These are phyloP conservation scores for Ceratocystis diversiconidia DNA, from an alignment of 2,329 filamentous ascomycete species.

Conservation along the genomic window DNA sequence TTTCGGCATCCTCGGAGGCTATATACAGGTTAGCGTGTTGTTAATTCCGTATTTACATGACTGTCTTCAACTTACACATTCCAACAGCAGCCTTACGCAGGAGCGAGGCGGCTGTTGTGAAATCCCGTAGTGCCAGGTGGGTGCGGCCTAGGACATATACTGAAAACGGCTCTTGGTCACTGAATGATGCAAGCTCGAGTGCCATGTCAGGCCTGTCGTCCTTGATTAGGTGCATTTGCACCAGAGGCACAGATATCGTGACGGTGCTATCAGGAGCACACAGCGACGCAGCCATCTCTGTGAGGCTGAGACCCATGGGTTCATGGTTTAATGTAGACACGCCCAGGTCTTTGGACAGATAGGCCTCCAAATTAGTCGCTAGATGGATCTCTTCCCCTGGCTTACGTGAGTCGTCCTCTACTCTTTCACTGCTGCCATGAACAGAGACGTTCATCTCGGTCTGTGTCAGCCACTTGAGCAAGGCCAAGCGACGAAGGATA, in stretches of 20 bases:
- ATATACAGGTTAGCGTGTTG: neutral
- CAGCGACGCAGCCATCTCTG: slow-evolving; percentile 50
- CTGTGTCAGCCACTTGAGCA: slow-evolving; percentile 54
- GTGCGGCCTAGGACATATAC: slow-evolving; percentile 78
- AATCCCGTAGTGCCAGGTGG: slow-evolving; percentile 58
- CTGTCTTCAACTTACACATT: slow-evolving; percentile 48
- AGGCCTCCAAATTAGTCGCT: slow-evolving; percentile 34
- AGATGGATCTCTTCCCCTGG: slow-evolving; percentile 33
- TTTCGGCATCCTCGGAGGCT: slow-evolving; percentile 35
- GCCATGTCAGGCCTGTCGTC: slow-evolving; percentile 46
- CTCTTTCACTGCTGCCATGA: slow-evolving; percentile 26
- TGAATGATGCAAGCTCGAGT: slow-evolving; percentile 41
- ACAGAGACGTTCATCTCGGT: slow-evolving; percentile 41
- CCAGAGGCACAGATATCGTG: slow-evolving; percentile 44
- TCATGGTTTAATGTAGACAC: slow-evolving; percentile 38
- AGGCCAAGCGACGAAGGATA: slow-evolving; percentile 58
- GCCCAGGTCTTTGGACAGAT: slow-evolving; percentile 49
- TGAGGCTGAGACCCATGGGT: slow-evolving; percentile 44
- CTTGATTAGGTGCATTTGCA: slow-evolving; percentile 49
- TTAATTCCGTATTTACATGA: neutral
- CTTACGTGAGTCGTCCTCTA: slow-evolving; percentile 28
- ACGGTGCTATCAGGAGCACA: slow-evolving; percentile 53
- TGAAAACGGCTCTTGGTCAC: slow-evolving; percentile 44
- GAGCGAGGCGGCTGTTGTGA: slow-evolving; percentile 53
- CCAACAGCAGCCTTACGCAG: slow-evolving; percentile 76